Base-by-base conservation (phyloP, 352 stramenopile species). In the Nothophytophthora sp. region DNA sequence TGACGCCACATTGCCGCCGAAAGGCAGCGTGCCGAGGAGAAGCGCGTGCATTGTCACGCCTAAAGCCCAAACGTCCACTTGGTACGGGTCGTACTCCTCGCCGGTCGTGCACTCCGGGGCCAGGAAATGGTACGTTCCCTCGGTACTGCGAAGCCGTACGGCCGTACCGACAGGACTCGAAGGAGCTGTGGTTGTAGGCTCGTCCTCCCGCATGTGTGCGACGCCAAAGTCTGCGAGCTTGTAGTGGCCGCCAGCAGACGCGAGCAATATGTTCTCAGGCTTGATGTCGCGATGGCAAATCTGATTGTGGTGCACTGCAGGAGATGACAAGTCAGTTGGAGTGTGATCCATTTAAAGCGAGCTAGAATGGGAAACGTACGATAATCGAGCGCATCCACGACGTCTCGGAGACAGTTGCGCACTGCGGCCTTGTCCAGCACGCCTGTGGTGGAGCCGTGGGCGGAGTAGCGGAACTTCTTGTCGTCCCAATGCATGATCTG, bases 211-310 rank as follows among this genome's bases (percentile, higher is more conserved):
- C 60, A 88, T 86, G 44, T 86, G 51, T n/a, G 82, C 81, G 23
- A 89, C 84, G 16, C 82, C 82, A 56, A 92, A 91, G 59, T 96
- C 85, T 29, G 81, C 84, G 15, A 94, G 59, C 36, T 90, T 95
- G 59, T 87, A 90, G 24, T 68, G 54, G 9, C 67, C 50, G 22
- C 68, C 70, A 16, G n/a, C n/a, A n/a, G n/a, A n/a, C n/a, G 76
- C 67, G 6, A 89, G 60, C n/a, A 92, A 58, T 23, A 92, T 86
- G 42, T 92, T 92, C 33, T 88, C 76, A 4, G 76, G 76, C 41
- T 92, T 92, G 52, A 92, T 88, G 39, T 92, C 82, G n/a, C 86
- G 81, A 29, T 95, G 86, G 48, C 85, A 93, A 36, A 96, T 95
- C 25, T 74, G 67, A 30, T 92, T 88, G 6, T 54, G 49, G 47